Conservation (phyloP, 192 early-diverging fungal species). For the Kickxella alabastrina region DNA sequence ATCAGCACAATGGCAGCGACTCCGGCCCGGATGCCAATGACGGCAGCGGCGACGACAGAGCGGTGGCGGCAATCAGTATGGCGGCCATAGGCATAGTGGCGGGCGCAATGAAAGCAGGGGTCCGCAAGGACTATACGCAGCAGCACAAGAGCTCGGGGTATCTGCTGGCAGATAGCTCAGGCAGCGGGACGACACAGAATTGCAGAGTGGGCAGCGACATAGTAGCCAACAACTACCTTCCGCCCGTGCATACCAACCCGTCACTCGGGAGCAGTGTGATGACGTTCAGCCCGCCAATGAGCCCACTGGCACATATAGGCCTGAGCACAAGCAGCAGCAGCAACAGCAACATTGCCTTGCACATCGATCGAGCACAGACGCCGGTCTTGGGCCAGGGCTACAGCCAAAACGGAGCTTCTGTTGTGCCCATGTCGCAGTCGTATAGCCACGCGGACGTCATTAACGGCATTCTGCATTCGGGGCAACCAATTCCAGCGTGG, state of each 20-base stretch:
- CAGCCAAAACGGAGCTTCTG: background rate
- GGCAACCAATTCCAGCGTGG: constrained; percentile 6
- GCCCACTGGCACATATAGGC: background rate
- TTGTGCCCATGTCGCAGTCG: background rate
- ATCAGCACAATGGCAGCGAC: background rate
- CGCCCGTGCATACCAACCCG: constrained; percentile 17
- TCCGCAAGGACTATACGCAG: background rate
- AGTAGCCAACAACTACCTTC: constrained; percentile 30
- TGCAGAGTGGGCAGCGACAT: constrained; percentile 10
- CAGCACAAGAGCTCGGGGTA: constrained; percentile 10
- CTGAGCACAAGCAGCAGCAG: background rate
- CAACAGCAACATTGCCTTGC: background rate
- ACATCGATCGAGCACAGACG: too few species aligned
- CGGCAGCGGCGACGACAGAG: background rate
- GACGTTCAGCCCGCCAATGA: constrained; percentile 1
- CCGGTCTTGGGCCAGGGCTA: background rate
- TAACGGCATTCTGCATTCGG: constrained; percentile 4
- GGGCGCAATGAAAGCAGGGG: background rate
- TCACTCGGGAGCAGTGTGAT: constrained; percentile 23
- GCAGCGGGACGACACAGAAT: constrained; percentile 1
- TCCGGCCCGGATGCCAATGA: too few species aligned
- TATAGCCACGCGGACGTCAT: background rate
- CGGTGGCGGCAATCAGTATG: background rate
- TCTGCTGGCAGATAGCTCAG: constrained; percentile 1
- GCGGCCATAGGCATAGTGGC: background rate